Evolutionary conservation across 192 early-diverging fungal genomes (phyloP).

Genomic region (Phycomyces blakesleeanus): DNA sequence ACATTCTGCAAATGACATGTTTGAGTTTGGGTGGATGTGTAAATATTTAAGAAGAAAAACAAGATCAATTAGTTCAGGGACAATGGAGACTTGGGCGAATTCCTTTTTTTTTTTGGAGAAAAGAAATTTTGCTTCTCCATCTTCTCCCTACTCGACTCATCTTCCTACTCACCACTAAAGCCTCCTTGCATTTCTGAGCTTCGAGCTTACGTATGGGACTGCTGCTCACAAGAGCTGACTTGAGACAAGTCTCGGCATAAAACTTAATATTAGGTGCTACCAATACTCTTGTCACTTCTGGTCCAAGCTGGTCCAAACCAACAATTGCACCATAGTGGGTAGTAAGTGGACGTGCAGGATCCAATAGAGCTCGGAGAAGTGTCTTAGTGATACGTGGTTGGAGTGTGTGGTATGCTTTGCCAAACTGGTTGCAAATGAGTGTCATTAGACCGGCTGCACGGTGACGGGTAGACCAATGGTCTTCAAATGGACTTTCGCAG

Average conservation of each 20-base stretch:
- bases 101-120: too few relatives aligned
- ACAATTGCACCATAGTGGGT: slow-evolving; percentile 89
- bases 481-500: slow-evolving; percentile 61
- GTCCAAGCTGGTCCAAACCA: slow-evolving; percentile 72
- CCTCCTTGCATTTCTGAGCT: slow-evolving; percentile 43
- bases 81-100: too few relatives aligned
- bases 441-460: slow-evolving; percentile 72
- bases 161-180: slow-evolving; percentile 43
- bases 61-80: not conserved
- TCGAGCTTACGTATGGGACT: slow-evolving; percentile 25
- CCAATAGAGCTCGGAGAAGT: slow-evolving; percentile 84
- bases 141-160: not conserved
- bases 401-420: slow-evolving; percentile 78
- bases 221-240: slow-evolving; percentile 24
- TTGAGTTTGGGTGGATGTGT: too few relatives aligned
- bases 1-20: slow-evolving; percentile 10
- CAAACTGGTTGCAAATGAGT: slow-evolving; percentile 72
- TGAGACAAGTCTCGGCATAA: slow-evolving; percentile 45
- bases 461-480: slow-evolving; percentile 83
- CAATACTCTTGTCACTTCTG: slow-evolving; percentile 71
- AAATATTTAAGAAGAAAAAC: not conserved
- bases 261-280: slow-evolving; percentile 74
- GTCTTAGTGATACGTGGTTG: slow-evolving; percentile 89
- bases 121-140: not conserved
- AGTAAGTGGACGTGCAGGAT: slow-evolving; percentile 73